A percentile compares a stretch with the other conserved stretches of the same genome.
Conservation (phyloP, 192 early-diverging fungal genomes). For the Diversispora epigaea region DNA sequence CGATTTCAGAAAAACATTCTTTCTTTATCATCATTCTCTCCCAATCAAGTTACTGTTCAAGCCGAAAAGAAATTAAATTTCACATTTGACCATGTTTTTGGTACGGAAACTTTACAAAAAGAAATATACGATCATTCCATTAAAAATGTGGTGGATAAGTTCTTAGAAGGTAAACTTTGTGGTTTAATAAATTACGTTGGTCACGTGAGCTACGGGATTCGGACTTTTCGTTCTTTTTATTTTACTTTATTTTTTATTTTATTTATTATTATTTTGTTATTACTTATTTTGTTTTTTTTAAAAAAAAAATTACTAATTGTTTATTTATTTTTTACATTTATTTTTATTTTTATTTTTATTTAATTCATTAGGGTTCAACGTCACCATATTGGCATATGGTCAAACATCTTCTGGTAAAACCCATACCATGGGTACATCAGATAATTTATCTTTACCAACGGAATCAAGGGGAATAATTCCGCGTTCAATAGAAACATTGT, state of each 20-base stretch:
- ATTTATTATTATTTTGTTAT: too few relatives aligned
- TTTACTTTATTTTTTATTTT: too few relatives aligned
- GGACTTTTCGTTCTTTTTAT: too few relatives aligned
- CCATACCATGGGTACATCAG: constrained; percentile 89
- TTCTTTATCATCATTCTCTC: neutral
- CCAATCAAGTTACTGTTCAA: constrained; percentile 21
- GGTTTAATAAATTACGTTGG: neutral
- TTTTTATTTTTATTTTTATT: constrained; percentile 14
- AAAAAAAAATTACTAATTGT: neutral
- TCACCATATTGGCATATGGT: constrained; percentile 92
- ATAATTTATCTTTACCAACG: constrained; percentile 33
- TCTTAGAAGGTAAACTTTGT: constrained; percentile 47
- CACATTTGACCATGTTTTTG: constrained; percentile 72
- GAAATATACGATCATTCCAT: constrained; percentile 55
- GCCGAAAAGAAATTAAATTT: constrained; percentile 42
- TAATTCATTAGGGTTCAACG: constrained; percentile 75
- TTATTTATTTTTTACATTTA: constrained; percentile 22
- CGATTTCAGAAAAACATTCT: constrained; percentile 26
- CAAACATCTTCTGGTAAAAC: constrained; percentile 97
- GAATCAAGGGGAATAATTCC: constrained; percentile 67
- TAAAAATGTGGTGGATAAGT: constrained; percentile 48
- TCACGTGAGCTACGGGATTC: neutral
- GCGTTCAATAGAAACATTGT: constrained; percentile 64
- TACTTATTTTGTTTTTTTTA: too few relatives aligned
- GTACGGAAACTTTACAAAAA: constrained; percentile 54